A percentile compares a stretch with the other conserved stretches of the same genome.
Evolutionary conservation across 73 alveolate genomes (phyloP).

Genomic region (Paramecium octaurelia): DNA sequence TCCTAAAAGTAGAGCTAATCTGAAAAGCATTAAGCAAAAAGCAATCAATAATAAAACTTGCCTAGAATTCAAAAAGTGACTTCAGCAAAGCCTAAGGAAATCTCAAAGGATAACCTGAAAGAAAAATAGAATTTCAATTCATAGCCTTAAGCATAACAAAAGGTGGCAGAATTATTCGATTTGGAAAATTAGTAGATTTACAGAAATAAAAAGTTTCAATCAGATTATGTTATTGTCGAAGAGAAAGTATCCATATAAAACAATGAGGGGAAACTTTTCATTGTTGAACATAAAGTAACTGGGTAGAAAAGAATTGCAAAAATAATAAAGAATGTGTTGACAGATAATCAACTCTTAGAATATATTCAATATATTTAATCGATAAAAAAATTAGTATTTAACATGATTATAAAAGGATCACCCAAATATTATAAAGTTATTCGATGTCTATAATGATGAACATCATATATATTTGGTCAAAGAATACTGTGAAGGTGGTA

Average conservation of each 20-base stretch:
- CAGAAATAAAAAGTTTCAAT: background rate
- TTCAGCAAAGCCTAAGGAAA: background rate
- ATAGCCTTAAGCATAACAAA: background rate
- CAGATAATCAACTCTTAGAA: background rate
- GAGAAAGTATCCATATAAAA: background rate
- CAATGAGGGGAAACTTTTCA: background rate
- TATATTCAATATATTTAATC: background rate
- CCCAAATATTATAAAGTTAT: background rate
- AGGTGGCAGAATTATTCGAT: background rate
- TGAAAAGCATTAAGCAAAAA: background rate
- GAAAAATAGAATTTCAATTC: background rate
- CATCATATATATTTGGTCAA: background rate
- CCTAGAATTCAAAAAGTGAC: background rate
- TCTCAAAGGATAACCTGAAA: background rate
- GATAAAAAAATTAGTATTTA: background rate
- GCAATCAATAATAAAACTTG: background rate
- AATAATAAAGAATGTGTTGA: background rate
- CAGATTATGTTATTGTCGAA: background rate
- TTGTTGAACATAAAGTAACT: conserved; percentile 1
- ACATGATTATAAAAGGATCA: background rate
- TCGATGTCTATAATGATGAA: background rate
- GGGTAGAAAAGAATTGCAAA: background rate
- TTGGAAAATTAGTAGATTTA: background rate
- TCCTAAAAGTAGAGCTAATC: background rate
- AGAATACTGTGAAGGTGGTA: conserved; percentile 15